Conservation (phyloP, 768 basidiomycete species). For the Sistotremastrum suecicum region DNA sequence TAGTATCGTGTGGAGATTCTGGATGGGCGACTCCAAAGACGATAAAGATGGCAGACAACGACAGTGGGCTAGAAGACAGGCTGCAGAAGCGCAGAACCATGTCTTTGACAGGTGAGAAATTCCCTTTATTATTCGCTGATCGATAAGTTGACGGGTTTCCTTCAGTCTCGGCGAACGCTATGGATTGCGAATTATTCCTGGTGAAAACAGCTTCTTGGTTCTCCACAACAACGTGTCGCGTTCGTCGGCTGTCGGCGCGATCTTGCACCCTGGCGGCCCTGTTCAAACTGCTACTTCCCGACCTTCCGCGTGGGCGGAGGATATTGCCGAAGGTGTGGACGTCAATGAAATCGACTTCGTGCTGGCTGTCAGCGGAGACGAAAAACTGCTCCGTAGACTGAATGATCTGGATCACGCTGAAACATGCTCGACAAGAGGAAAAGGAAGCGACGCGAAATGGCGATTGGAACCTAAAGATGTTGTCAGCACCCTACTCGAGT, state of each 20-base stretch:
- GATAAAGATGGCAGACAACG: constrained; percentile 11
- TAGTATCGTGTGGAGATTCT: constrained; percentile 77
- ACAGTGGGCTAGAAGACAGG: constrained; percentile 78
- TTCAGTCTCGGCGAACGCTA: constrained; percentile 66
- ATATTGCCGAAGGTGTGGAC: constrained; percentile 27
- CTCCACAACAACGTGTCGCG: constrained; percentile 74
- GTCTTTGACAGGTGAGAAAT: constrained; percentile 58
- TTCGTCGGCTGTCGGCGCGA: constrained; percentile 71
- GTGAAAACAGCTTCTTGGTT: constrained; percentile 66
- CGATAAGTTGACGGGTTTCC: not conserved
- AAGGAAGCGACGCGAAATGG: constrained; percentile 75
- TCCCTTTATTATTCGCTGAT: not conserved
- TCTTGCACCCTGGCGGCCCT: constrained; percentile 50
- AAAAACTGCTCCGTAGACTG: constrained; percentile 61
- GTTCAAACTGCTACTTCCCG: constrained; percentile 17
- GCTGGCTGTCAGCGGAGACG: constrained; percentile 58
- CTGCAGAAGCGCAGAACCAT: constrained; percentile 85
- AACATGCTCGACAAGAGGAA: constrained; percentile 56
- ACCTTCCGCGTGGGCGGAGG: constrained; percentile 4
- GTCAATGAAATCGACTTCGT: constrained; percentile 42
- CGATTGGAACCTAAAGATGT: constrained; percentile 26
- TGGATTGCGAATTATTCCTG: constrained; percentile 72
- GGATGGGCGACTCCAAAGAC: constrained; percentile 35
- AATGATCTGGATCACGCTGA: constrained; percentile 62
- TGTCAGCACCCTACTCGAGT: constrained; percentile 19